phyloP scores from a whole-genome alignment of 306 rosid species.

The Vigna hirtella region DNA sequence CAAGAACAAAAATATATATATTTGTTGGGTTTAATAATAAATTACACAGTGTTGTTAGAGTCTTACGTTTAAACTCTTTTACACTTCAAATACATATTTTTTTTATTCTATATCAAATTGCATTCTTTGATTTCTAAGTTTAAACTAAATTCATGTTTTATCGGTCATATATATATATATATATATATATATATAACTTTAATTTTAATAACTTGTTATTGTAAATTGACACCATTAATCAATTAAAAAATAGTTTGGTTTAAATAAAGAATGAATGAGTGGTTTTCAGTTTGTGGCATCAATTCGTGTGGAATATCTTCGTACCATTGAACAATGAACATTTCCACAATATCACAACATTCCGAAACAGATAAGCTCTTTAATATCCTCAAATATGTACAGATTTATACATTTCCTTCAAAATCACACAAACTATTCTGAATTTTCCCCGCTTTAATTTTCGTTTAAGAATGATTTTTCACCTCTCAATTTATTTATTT shows the following conservation, averaged over 20 bases:
- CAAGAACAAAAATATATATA: no score
- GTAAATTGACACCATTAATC: not conserved
- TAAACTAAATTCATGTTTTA: no score
- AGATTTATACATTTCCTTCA: not conserved
- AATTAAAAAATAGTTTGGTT: not conserved
- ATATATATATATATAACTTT: no score
- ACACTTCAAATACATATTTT: no score
- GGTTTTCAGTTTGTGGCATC: not conserved
- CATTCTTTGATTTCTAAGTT: no score
- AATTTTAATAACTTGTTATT: no score
- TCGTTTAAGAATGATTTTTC: not conserved
- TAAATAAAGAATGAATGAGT: not conserved
- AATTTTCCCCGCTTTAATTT: not conserved
- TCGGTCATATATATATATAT: no score
- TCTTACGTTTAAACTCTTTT: no score
- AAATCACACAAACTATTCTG: not conserved
- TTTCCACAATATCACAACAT: not conserved
- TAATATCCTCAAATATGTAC: not conserved
- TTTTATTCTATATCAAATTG: no score
- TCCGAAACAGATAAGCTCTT: not conserved
- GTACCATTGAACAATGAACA: not conserved
- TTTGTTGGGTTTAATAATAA: no score
- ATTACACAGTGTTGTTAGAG: no score
- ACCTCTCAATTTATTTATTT: no score
- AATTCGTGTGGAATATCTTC: not conserved